Conservation (phyloP, 306 rosid species). For the Calophaca sinica region DNA sequence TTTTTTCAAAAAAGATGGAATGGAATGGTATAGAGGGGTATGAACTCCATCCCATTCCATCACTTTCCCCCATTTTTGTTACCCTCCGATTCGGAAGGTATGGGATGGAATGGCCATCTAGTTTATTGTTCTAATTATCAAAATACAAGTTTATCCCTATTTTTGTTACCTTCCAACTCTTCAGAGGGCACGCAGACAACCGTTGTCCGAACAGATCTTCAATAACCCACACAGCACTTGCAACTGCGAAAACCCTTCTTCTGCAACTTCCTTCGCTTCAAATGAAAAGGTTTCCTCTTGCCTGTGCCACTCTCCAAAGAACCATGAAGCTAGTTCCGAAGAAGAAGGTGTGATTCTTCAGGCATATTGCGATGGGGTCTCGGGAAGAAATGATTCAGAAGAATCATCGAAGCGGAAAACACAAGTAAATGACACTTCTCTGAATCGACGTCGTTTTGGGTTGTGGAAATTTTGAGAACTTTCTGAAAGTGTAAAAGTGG, state of each 20-base stretch:
- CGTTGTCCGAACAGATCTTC: no score
- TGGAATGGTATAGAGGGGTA: no score
- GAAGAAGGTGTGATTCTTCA: constrained; percentile 57
- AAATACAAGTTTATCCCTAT: no score
- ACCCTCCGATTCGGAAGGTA: no score
- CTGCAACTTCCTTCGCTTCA: constrained; percentile 41
- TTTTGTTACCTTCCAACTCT: no score
- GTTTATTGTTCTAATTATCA: no score
- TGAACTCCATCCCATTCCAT: no score
- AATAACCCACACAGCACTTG: constrained; percentile 39
- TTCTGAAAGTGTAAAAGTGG: neutral
- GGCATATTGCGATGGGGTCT: constrained; percentile 57
- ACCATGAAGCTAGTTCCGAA: constrained; percentile 59
- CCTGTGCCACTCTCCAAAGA: constrained; percentile 51
- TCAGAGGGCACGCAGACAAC: no score
- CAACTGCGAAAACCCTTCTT: constrained; percentile 53
- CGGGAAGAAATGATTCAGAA: constrained; percentile 52
- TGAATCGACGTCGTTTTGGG: constrained; percentile 4
- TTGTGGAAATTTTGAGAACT: neutral
- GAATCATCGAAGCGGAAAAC: constrained; percentile 34
- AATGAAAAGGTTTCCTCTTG: constrained; percentile 41
- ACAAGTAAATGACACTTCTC: neutral
- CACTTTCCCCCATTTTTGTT: no score
- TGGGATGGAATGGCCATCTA: no score
- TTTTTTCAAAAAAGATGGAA: no score